Percentiles rank a stretch among this genome's conserved stretches.
These are phyloP conservation scores for Metschnikowia colocasiae DNA, from an alignment of 805 yeast species.

Conservation along the genomic window DNA sequence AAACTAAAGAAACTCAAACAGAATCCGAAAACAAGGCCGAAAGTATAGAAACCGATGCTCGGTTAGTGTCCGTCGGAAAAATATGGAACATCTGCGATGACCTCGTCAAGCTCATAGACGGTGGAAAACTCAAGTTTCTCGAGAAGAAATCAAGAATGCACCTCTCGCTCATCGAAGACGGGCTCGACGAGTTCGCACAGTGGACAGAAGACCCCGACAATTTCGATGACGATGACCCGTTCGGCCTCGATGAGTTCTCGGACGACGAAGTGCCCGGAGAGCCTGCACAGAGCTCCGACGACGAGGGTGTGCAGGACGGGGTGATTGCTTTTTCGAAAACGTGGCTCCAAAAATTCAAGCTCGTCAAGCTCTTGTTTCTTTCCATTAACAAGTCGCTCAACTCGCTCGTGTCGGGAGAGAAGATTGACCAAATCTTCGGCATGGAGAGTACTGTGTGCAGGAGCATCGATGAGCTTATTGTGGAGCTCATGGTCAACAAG, in stretches of 20 bases:
- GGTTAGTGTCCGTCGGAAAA: constrained; percentile 61
- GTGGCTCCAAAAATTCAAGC: constrained; percentile 53
- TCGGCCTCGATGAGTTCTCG: constrained; percentile 33
- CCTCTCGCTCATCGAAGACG: constrained; percentile 52
- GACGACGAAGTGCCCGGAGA: constrained; percentile 18
- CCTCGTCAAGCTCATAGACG: constrained; percentile 37
- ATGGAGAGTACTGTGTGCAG: constrained; percentile 43
- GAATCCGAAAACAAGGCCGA: neutral
- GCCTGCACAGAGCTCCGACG: constrained; percentile 5
- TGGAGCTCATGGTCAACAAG: constrained; percentile 49
- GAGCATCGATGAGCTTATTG: constrained; percentile 55
- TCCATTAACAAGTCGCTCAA: constrained; percentile 61
- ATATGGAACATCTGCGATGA: constrained; percentile 68
- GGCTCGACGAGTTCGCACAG: constrained; percentile 61
- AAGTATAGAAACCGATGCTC: constrained; percentile 26
- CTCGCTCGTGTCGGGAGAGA: constrained; percentile 35
- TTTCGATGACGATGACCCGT: constrained; percentile 48
- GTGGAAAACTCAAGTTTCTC: constrained; percentile 54
- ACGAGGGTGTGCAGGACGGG: neutral
- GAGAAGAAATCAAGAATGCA: constrained; percentile 44
- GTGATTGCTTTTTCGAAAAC: constrained; percentile 39
- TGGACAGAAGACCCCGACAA: constrained; percentile 63
- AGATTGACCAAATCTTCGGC: constrained; percentile 45
- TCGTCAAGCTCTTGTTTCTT: constrained; percentile 55
- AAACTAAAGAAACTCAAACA: constrained; percentile 20